phyloP scores from a whole-genome alignment of 805 yeast genomes.

The Metschnikowia lochheadii region DNA sequence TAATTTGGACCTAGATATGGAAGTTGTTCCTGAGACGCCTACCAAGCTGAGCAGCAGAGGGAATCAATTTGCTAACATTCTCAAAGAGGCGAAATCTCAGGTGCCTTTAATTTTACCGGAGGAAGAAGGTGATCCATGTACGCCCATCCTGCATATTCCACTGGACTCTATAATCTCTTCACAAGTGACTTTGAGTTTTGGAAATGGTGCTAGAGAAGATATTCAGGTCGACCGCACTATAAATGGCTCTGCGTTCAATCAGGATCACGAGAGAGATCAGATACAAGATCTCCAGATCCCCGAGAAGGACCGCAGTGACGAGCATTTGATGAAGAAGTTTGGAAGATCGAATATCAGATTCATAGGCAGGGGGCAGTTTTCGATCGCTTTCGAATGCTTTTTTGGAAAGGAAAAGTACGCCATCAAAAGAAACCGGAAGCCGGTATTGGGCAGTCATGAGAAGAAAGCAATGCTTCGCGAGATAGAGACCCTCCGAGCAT shows the following conservation, averaged over 20 bases:
- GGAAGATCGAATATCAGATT: slow-evolving; percentile 56
- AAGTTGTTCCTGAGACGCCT: slow-evolving; percentile 35
- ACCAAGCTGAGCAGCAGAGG: slow-evolving; percentile 25
- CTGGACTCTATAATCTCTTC: slow-evolving; percentile 21
- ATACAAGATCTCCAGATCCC: not conserved
- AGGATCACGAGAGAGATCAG: slow-evolving; percentile 4
- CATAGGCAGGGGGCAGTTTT: slow-evolving; percentile 85
- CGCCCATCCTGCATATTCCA: slow-evolving; percentile 17
- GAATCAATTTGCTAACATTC: slow-evolving; percentile 7
- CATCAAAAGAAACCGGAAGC: slow-evolving; percentile 78
- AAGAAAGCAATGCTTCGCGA: slow-evolving; percentile 65
- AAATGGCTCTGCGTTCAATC: slow-evolving; percentile 4
- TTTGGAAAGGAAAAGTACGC: slow-evolving; percentile 72
- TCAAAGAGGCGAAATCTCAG: slow-evolving; percentile 1
- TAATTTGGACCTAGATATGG: slow-evolving; percentile 10
- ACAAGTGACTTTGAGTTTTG: slow-evolving; percentile 19
- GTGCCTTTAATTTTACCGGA: slow-evolving; percentile 3
- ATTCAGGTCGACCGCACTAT: slow-evolving; percentile 12
- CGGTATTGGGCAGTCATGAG: slow-evolving; percentile 48
- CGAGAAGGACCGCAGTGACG: slow-evolving; percentile 28
- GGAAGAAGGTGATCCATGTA: slow-evolving; percentile 15
- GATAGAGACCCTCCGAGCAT: slow-evolving; percentile 60
- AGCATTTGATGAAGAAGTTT: slow-evolving; percentile 45
- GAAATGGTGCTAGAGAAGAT: slow-evolving; percentile 8
- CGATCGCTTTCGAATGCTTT: slow-evolving; percentile 78